Conservation (phyloP, 139 green algal species). For the Desmodesmus armatus region DNA sequence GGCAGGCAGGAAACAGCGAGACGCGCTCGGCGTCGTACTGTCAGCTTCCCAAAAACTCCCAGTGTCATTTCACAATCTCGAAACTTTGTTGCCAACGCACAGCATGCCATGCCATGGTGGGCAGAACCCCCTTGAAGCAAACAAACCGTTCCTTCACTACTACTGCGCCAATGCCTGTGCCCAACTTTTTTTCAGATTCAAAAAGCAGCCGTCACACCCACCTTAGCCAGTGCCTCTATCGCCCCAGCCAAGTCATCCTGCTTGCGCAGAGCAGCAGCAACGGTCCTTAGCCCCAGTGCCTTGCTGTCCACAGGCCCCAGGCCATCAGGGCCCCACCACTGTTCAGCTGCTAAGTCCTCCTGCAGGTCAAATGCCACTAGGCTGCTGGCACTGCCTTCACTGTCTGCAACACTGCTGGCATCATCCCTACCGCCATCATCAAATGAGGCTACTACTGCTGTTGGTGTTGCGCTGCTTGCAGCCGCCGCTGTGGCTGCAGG, state of each 20-base stretch:
- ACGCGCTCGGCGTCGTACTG: no score
- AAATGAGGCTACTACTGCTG: not conserved
- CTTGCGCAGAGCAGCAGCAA: slow-evolving; percentile 67
- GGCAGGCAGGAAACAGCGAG: no score
- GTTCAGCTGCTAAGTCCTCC: slow-evolving; percentile 54
- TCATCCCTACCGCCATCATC: not conserved
- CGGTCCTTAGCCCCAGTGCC: slow-evolving; percentile 52
- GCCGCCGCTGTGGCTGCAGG: not conserved
- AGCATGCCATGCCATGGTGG: no score
- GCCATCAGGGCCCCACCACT: slow-evolving; percentile 48
- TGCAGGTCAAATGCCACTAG: slow-evolving; percentile 15
- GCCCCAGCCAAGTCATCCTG: slow-evolving; percentile 69
- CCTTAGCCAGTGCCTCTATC: slow-evolving; percentile 61
- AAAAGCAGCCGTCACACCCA: no score
- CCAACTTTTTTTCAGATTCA: no score
- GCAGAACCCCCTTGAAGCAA: no score
- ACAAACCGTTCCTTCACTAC: no score
- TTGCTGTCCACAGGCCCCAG: slow-evolving; percentile 3
- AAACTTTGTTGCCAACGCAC: no score
- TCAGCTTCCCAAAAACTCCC: no score
- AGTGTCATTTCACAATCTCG: no score
- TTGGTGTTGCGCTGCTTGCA: no score
- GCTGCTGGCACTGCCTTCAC: slow-evolving; percentile 33
- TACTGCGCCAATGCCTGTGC: no score
- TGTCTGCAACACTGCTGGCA: not conserved